phyloP scores from a whole-genome alignment of 2,329 filamentous ascomycete genomes.

The Stenocarpella maydis region DNA sequence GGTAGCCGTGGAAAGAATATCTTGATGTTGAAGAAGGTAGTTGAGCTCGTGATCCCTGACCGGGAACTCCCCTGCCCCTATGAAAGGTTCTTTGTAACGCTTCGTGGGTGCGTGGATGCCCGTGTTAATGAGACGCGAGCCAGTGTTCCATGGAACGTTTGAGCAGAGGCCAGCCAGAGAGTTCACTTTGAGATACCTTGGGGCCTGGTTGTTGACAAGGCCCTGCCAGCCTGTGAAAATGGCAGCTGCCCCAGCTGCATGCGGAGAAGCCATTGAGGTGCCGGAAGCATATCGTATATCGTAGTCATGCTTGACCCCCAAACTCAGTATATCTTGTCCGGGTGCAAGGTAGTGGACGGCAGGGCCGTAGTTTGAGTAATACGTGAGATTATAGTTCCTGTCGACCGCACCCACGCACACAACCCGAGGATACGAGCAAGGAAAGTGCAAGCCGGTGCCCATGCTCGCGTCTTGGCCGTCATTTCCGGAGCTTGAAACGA shows the following conservation, averaged over 20 bases:
- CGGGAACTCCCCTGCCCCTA: neutral
- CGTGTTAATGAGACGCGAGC: neutral
- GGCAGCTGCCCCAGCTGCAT: neutral
- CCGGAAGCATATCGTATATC: accelerated
- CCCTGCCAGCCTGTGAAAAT: neutral
- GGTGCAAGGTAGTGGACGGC: neutral
- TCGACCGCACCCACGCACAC: neutral
- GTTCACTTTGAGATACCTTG: neutral
- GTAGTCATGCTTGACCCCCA: neutral
- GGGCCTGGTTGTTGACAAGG: neutral
- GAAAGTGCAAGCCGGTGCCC: neutral
- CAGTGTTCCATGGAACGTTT: neutral
- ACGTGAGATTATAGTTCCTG: neutral
- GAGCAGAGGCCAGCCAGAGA: neutral
- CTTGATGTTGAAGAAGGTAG: neutral
- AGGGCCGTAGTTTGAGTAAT: neutral
- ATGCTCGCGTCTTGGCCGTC: neutral
- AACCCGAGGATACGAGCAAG: neutral
- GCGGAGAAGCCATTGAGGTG: neutral
- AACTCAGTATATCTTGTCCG: neutral
- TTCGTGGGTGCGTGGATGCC: neutral
- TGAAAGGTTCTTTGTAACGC: neutral
- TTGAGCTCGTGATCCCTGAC: neutral
- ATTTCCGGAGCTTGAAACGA: neutral
- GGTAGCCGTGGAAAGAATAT: neutral